Evolutionary conservation across 306 rosid species (phyloP).

Genomic region (Biancaea sappan): DNA sequence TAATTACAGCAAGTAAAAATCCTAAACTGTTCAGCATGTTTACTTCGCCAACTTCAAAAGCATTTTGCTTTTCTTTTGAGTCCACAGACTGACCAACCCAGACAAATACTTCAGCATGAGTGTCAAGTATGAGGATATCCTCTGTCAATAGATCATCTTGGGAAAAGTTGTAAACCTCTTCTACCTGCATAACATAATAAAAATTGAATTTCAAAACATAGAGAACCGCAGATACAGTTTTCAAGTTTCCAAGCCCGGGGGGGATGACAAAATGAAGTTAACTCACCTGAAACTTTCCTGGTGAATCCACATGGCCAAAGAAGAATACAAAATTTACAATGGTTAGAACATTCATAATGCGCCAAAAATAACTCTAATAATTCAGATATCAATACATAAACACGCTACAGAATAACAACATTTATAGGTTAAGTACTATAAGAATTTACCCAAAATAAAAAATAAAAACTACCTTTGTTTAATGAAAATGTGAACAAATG

Average conservation of each 20-base stretch:
- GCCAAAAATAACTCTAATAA: constrained; percentile 1
- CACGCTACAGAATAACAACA: constrained; percentile 6
- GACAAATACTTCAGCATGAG: constrained; percentile 96
- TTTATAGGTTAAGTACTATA: background rate
- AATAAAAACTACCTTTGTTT: constrained; percentile 63
- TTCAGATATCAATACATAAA: constrained; percentile 17
- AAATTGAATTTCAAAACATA: constrained; percentile 37
- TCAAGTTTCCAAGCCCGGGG: constrained; percentile 24
- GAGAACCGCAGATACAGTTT: constrained; percentile 14
- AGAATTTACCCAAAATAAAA: background rate
- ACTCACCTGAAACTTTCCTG: constrained; percentile 97
- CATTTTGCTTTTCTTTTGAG: constrained; percentile 83
- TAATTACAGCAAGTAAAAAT: constrained; percentile 8
- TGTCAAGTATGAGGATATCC: constrained; percentile 90
- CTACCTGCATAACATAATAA: constrained; percentile 58
- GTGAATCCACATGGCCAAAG: constrained; percentile 46
- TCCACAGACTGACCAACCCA: constrained; percentile 97
- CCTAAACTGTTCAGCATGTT: constrained; percentile 29
- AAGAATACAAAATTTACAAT: constrained; percentile 35
- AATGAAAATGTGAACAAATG: constrained; percentile 82
- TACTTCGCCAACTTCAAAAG: constrained; percentile 88
- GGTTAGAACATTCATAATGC: constrained; percentile 47
- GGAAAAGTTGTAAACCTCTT: constrained; percentile 85
- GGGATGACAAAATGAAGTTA: constrained; percentile 33
- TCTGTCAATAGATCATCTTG: constrained; percentile 96